phyloP scores from a whole-genome alignment of 2,329 filamentous ascomycete species.

The Torrubiellomyces zombiae region DNA sequence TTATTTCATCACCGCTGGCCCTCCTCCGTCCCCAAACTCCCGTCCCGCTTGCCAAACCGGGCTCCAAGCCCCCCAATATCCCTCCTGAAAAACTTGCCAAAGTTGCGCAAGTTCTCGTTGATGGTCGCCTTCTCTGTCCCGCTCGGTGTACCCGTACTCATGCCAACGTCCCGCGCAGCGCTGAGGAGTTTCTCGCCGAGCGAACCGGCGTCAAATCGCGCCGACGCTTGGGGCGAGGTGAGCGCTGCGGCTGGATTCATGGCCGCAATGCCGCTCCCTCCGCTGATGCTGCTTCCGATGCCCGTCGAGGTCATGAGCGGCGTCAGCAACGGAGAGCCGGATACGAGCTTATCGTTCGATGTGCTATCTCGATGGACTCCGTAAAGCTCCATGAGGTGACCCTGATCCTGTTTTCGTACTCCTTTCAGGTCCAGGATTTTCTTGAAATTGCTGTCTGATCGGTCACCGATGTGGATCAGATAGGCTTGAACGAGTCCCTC shows the following conservation, averaged over 20 bases:
- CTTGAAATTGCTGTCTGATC: constrained; percentile 84
- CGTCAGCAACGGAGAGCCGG: constrained; percentile 53
- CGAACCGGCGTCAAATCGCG: constrained; percentile 62
- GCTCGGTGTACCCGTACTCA: constrained; percentile 23
- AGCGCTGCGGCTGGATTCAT: constrained; percentile 28
- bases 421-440: constrained; percentile 95
- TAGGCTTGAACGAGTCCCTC: constrained; percentile 95
- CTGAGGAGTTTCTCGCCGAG: constrained; percentile 80
- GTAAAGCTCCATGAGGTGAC: constrained; percentile 74
- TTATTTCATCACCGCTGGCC: constrained; percentile 8
- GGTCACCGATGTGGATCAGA: constrained; percentile 89
- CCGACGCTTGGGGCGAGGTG: constrained; percentile 16
- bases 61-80: constrained; percentile 66
- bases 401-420: constrained; percentile 68
- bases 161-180: constrained; percentile 72
- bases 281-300: constrained; percentile 14
- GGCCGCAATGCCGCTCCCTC: constrained; percentile 17
- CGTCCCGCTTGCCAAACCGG: constrained; percentile 50
- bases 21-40: constrained; percentile 15
- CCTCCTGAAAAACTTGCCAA: constrained; percentile 89
- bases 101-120: constrained; percentile 87
- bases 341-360: constrained; percentile 52
- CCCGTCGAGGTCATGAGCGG: constrained; percentile 37
- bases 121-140: constrained; percentile 49
- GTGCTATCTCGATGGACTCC: constrained; percentile 60